Evolutionary conservation across 163 green algal species (phyloP).

Genomic region (Trebouxia gelatinosa): DNA sequence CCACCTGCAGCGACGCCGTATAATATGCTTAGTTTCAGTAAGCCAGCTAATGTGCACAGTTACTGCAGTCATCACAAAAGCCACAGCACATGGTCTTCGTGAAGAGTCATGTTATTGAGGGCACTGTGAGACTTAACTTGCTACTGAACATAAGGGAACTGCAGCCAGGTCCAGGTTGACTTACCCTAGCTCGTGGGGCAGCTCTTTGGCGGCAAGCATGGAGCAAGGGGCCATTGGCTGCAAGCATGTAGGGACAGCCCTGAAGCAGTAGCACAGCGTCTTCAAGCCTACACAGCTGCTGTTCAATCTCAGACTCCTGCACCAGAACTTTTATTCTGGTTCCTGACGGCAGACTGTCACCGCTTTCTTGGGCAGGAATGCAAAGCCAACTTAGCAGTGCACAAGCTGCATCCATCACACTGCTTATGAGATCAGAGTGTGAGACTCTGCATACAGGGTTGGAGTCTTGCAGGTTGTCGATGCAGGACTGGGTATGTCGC

Average conservation of each 20-base stretch:
- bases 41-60: neutral
- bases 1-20: neutral
- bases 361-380: no score
- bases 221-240: constrained; percentile 7
- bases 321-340: no score
- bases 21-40: neutral
- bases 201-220: neutral
- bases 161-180: neutral
- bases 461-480: no score
- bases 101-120: neutral
- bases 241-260: constrained; percentile 1
- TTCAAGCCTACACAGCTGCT: neutral
- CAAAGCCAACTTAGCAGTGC: neutral
- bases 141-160: neutral
- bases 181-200: constrained; percentile 11
- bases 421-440: no score
- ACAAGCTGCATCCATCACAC: neutral
- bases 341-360: no score
- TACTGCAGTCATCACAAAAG: neutral
- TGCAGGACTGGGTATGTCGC: no score
- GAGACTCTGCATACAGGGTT: no score
- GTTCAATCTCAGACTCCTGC: neutral
- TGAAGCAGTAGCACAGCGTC: constrained; percentile 22
- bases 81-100: neutral
- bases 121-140: neutral